Percentiles rank a stretch among this genome's conserved stretches.
Evolutionary conservation across 179 eudicot species (phyloP).

Genomic region (Beta lomatogona): DNA sequence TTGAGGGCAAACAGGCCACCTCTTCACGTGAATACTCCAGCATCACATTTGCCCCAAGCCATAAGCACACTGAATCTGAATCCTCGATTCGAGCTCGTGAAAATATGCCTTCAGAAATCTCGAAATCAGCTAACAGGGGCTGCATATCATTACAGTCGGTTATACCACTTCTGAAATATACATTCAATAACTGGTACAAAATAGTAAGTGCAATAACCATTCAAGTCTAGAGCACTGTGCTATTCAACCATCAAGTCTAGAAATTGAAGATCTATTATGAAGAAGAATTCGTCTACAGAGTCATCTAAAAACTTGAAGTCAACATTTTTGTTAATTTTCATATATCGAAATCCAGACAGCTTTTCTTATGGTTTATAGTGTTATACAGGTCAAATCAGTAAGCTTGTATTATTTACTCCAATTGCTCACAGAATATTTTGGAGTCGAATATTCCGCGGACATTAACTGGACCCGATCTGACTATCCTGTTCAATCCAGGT

Average conservation of each 20-base stretch:
- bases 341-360: not conserved
- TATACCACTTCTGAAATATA: not conserved
- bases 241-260: not conserved
- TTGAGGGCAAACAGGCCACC: conserved; percentile 41
- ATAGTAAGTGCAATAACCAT: not conserved
- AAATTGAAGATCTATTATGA: not conserved
- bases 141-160: conserved; percentile 34
- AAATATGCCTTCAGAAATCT: conserved; percentile 93
- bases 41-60: conserved; percentile 99
- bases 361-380: not conserved
- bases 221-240: not conserved
- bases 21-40: conserved; percentile 93
- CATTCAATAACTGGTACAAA: not conserved
- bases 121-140: conserved; percentile 90
- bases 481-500: not conserved
- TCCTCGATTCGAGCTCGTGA: conserved; percentile 84
- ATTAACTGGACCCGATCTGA: not conserved
- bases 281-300: not conserved
- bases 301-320: not conserved
- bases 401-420: not conserved
- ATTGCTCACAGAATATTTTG: not conserved
- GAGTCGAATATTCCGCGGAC: not conserved
- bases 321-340: not conserved
- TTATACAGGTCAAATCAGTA: not conserved
- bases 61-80: conserved; percentile 87